These are phyloP conservation scores for Boletus coccyginus DNA, from an alignment of 768 basidiomycete genomes.

Conservation along the genomic window DNA sequence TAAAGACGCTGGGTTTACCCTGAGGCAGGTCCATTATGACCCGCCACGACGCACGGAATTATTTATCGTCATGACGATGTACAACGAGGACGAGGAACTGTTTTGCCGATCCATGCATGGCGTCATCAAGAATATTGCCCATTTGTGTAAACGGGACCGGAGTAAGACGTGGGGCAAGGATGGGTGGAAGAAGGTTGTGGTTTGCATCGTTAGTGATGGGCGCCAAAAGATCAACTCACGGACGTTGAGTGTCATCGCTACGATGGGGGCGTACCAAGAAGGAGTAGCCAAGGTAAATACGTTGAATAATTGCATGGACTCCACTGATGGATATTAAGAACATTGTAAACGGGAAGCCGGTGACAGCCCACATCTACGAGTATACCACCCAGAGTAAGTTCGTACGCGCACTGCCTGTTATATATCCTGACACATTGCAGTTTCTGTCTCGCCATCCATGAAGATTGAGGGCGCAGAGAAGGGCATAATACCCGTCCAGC, in stretches of 20 bases:
- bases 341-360: constrained; percentile 76
- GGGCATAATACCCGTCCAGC: constrained; percentile 83
- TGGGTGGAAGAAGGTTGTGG: constrained; percentile 98
- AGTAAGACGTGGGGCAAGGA: constrained; percentile 97
- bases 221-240: constrained; percentile 81
- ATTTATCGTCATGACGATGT: constrained; percentile 99
- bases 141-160: constrained; percentile 80
- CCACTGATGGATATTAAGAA: constrained; percentile 39
- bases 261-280: constrained; percentile 94
- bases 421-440: constrained; percentile 36
- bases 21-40: constrained; percentile 89
- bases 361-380: constrained; percentile 89
- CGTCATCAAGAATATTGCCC: constrained; percentile 90
- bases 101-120: constrained; percentile 95
- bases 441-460: constrained; percentile 77
- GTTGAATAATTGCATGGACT: not conserved
- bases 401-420: not conserved
- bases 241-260: constrained; percentile 82
- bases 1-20: constrained; percentile 73
- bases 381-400: constrained; percentile 83
- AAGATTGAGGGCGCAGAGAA: constrained; percentile 79
- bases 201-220: constrained; percentile 89
- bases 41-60: constrained; percentile 89
- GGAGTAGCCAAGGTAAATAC: constrained; percentile 77
- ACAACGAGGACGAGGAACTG: constrained; percentile 89